Percentiles rank a stretch among this genome's conserved stretches.
These are phyloP conservation scores for Tylopilus cervinicoccineus DNA, from an alignment of 768 basidiomycete genomes.

Conservation along the genomic window DNA sequence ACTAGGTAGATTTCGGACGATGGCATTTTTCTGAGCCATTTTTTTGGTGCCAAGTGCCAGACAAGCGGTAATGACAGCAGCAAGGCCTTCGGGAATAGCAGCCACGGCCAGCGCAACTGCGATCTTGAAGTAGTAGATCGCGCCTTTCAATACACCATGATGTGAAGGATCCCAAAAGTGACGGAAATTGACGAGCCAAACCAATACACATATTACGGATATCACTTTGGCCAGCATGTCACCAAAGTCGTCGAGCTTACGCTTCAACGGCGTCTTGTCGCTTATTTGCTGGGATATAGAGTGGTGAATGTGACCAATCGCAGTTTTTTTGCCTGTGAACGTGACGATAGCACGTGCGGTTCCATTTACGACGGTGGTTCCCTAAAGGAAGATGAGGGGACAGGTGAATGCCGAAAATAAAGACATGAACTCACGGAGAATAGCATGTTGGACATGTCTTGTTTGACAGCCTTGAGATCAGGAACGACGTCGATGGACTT, in stretches of 20 bases:
- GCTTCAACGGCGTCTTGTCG: conserved; percentile 96
- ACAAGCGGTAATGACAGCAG: conserved; percentile 97
- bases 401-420: background rate
- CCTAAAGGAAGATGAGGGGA: conserved; percentile 41
- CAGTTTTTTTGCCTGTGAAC: conserved; percentile 81
- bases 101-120: conserved; percentile 98
- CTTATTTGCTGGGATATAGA: conserved; percentile 90
- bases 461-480: conserved; percentile 85
- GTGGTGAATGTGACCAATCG: conserved; percentile 96
- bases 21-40: conserved; percentile 99
- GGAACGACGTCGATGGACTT: conserved; percentile 68
- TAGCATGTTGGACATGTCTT: conserved; percentile 96
- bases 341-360: conserved; percentile 84
- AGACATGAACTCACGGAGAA: conserved; percentile 63
- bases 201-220: conserved; percentile 92
- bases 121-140: conserved; percentile 99
- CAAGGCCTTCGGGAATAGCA: conserved; percentile 97
- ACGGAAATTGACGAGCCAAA: conserved; percentile 95
- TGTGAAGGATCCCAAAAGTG: conserved; percentile 97
- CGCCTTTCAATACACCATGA: conserved; percentile 86
- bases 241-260: conserved; percentile 97
- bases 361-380: conserved; percentile 95
- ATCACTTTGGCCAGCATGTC: conserved; percentile 98
- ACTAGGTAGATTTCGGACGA: conserved; percentile 92
- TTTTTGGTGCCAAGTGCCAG: conserved; percentile 96